These are phyloP conservation scores for Henckelia pumila DNA, from an alignment of 257 asterid genomes.

Conservation along the genomic window DNA sequence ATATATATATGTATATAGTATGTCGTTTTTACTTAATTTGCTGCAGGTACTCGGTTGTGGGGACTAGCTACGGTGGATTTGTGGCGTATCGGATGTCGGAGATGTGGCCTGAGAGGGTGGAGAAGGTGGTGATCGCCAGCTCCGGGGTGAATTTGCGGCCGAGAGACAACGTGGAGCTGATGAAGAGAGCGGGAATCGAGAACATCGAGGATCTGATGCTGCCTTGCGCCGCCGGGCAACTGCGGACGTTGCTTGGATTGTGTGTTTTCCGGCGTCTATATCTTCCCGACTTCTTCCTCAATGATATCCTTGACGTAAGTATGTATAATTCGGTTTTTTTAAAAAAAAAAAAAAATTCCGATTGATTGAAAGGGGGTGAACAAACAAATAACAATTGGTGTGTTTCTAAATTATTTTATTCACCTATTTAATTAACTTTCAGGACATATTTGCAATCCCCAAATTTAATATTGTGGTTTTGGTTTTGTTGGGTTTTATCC, in stretches of 20 bases:
- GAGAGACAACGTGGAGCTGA: conserved; percentile 43
- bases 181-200: conserved; percentile 44
- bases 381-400: too few relatives aligned
- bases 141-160: conserved; percentile 60
- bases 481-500: too few relatives aligned
- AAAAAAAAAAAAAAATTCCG: too few relatives aligned
- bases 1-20: too few relatives aligned
- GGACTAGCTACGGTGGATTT: conserved; percentile 87
- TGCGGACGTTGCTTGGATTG: conserved; percentile 37
- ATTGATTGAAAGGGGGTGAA: too few relatives aligned
- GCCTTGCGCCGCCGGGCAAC: conserved; percentile 45
- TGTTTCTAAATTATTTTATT: too few relatives aligned
- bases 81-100: conserved; percentile 71
- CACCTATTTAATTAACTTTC: too few relatives aligned
- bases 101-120: conserved; percentile 72
- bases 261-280: conserved; percentile 34
- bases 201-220: conserved; percentile 54
- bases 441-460: too few relatives aligned
- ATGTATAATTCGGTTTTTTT: too few relatives aligned
- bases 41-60: conserved; percentile 51
- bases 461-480: too few relatives aligned
- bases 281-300: conserved; percentile 60
- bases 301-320: conserved; percentile 51
- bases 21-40: too few relatives aligned
- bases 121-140: conserved; percentile 84